Evolutionary conservation across 2,329 filamentous ascomycete genomes (phyloP).

Genomic region (Aspergillus niger): DNA sequence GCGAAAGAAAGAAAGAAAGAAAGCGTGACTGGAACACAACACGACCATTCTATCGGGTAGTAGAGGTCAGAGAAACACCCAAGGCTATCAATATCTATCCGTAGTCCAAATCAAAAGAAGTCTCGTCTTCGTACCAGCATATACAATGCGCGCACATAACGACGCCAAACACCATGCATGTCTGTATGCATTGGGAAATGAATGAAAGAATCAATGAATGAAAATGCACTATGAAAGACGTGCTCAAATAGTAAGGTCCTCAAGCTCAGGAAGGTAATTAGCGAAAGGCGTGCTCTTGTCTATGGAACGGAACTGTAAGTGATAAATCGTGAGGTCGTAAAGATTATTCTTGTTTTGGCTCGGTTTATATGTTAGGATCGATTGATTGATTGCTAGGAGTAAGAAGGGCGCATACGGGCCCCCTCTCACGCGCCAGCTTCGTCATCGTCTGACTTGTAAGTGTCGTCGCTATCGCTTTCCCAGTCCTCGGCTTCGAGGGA

Average conservation of each 20-base stretch:
- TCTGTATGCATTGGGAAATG: background rate
- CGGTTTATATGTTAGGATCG: background rate
- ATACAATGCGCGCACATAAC: background rate
- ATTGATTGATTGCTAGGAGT: background rate
- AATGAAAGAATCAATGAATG: background rate
- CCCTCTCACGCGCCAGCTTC: constrained; percentile 17
- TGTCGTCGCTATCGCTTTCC: constrained; percentile 45
- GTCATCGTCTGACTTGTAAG: constrained; percentile 51
- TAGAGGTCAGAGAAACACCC: background rate
- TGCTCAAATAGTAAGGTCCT: background rate
- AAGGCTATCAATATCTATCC: background rate
- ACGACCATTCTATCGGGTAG: background rate
- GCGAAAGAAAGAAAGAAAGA: too few relatives aligned
- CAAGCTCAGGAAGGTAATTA: background rate
- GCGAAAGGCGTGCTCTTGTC: background rate
- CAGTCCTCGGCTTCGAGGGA: constrained; percentile 62
- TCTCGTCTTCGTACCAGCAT: background rate
- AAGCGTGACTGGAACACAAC: background rate
- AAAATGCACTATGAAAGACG: background rate
- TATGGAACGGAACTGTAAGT: background rate
- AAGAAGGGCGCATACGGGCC: background rate
- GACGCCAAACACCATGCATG: background rate
- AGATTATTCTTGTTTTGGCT: background rate
- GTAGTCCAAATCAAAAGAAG: background rate
- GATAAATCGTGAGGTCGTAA: background rate